These are phyloP conservation scores for Exophiala oligosperma DNA, from an alignment of 2,329 filamentous ascomycete genomes.

Conservation along the genomic window DNA sequence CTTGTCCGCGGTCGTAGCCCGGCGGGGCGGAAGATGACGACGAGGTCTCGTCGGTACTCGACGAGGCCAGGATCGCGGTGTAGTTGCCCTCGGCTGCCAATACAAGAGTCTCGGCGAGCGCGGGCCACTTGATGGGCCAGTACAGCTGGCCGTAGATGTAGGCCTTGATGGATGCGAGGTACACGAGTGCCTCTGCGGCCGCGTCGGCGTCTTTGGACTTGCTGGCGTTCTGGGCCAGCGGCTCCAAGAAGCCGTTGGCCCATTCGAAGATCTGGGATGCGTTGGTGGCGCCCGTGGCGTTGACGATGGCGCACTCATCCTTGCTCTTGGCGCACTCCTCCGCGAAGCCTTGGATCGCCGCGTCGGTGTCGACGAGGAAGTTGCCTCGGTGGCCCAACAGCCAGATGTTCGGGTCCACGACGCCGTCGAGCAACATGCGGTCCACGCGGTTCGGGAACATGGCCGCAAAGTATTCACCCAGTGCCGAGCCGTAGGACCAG, in stretches of 20 bases:
- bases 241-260: conserved; percentile 1
- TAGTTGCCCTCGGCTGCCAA: background rate
- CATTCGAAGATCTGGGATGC: conserved; percentile 7
- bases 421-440: conserved; percentile 37
- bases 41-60: background rate
- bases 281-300: background rate
- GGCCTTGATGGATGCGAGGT: background rate
- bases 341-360: conserved; percentile 4
- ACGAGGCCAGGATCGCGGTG: background rate
- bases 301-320: conserved; percentile 1
- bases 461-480: conserved; percentile 36
- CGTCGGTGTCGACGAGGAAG: conserved; percentile 5
- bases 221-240: conserved; percentile 1
- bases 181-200: background rate
- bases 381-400: conserved; percentile 1
- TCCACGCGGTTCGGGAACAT: conserved; percentile 42
- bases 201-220: background rate
- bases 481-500: conserved; percentile 34
- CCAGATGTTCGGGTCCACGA: conserved; percentile 11
- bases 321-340: conserved; percentile 4
- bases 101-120: conserved; percentile 1
- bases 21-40: background rate
- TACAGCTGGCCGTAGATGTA: conserved; percentile 4
- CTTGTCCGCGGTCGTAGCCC: background rate
- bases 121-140: conserved; percentile 4